Base-by-base conservation (phyloP, 2,329 filamentous ascomycete species). In the Hymenoscyphus fructigenus region DNA sequence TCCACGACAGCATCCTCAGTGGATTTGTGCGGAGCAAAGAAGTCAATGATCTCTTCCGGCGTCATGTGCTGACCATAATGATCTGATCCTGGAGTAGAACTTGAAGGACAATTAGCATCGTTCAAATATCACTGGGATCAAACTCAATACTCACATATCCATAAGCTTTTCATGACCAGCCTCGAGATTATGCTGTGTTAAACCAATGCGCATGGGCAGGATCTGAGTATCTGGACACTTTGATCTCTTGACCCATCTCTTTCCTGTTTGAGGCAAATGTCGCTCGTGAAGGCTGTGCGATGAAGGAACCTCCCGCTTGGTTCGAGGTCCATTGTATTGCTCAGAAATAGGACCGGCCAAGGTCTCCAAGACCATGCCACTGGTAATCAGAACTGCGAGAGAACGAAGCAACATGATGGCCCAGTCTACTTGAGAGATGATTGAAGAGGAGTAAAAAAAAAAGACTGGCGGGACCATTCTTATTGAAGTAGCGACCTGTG, bases 21-120 rank as follows among this genome's bases (percentile, higher is more conserved):
- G 47, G 84, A 79, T 7, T 70, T 56, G 10, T 70, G 70, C 2
- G 78, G 78, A 0, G 80, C 76, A 73, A 83, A 83, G 58, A 76
- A 79, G 12, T 79, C 76, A 14, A 77, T 73, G 2, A 83, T 73
- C 69, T 82, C 73, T 28, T 80, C 74, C 1, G 76, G 68, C 6
- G 78, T 78, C 79, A 80, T 82, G 73, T 83, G 80, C 64, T 78
- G 77, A 62, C 81, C 81, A 68, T 83, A 83, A 41, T 78, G 76
- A 17, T 76, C 69, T 5, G 80, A 83, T 10, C 70, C 65, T 3
- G 81, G 81, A 67, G 83, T 75, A 1, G 81, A 74, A n/a, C 83
- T 79, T 23, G 62, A 10, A 9, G 32, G 65, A 32, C 65, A n/a
- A 66, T 61, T 2, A 78, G 73, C 60, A 74, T 70, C 29, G 78